Evolutionary conservation across 2,329 filamentous ascomycete species (phyloP).

Genomic region (Colletotrichum sublineola): DNA sequence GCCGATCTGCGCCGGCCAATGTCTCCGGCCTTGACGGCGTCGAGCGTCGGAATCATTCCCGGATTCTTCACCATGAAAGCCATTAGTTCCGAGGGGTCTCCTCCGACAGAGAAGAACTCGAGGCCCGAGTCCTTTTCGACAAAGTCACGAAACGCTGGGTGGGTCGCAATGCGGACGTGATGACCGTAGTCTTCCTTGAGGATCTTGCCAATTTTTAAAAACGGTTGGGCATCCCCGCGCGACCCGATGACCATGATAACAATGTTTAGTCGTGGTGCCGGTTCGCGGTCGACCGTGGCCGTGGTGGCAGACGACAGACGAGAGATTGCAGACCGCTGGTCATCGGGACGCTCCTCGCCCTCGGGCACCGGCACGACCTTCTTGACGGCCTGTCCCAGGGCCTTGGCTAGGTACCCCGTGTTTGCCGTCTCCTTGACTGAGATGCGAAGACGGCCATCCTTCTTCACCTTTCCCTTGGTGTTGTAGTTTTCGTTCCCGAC

Average conservation of each 20-base stretch:
- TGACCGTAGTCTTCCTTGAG: slow-evolving; percentile 80
- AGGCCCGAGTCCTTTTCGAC: slow-evolving; percentile 79
- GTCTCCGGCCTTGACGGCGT: slow-evolving; percentile 80
- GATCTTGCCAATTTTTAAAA: slow-evolving; percentile 80
- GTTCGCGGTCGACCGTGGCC: slow-evolving; percentile 48
- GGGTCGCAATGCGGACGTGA: slow-evolving; percentile 82
- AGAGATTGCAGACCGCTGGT: slow-evolving; percentile 28
- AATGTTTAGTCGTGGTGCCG: slow-evolving; percentile 75
- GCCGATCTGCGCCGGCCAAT: slow-evolving; percentile 74
- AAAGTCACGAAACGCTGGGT: slow-evolving; percentile 82
- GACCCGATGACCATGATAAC: slow-evolving; percentile 88
- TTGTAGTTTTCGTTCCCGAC: slow-evolving; percentile 75
- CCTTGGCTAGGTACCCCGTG: slow-evolving; percentile 80
- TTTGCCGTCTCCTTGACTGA: slow-evolving; percentile 78
- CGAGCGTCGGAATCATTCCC: slow-evolving; percentile 80
- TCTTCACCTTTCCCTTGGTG: slow-evolving; percentile 74
- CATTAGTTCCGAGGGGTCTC: slow-evolving; percentile 85
- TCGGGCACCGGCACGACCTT: slow-evolving; percentile 58
- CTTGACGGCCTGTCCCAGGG: slow-evolving; percentile 73
- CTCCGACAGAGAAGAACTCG: slow-evolving; percentile 85
- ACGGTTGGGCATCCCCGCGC: slow-evolving; percentile 84
- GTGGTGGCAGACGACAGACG: slow-evolving; percentile 51
- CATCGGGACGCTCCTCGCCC: slow-evolving; percentile 49
- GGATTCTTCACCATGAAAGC: slow-evolving; percentile 91
- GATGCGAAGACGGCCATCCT: slow-evolving; percentile 79